These are phyloP conservation scores for Botrytis sinoallii DNA, from an alignment of 2,329 filamentous ascomycete genomes.

Conservation along the genomic window DNA sequence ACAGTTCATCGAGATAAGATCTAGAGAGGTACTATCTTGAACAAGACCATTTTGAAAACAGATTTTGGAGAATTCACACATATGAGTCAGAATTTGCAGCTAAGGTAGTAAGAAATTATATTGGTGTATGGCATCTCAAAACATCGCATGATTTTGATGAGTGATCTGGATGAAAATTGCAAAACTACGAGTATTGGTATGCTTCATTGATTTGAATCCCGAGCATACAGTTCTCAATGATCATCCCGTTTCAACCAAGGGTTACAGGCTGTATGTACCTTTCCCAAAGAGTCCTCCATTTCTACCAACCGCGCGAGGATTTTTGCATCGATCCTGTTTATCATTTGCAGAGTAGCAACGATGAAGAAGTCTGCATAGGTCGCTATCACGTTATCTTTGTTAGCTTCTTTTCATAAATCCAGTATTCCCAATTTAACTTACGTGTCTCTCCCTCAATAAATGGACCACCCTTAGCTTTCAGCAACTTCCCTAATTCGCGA, in stretches of 20 bases:
- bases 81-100: background rate
- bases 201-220: background rate
- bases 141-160: background rate
- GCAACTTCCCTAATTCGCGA: slow-evolving; percentile 38
- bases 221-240: slow-evolving; percentile 20
- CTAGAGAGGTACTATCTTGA: too few relatives aligned
- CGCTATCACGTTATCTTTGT: slow-evolving; percentile 29
- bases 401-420: background rate
- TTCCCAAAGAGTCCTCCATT: slow-evolving; percentile 28
- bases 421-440: slow-evolving; percentile 18
- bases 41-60: rapidly evolving
- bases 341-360: slow-evolving; percentile 47
- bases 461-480: slow-evolving; percentile 51
- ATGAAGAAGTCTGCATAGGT: slow-evolving; percentile 59
- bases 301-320: slow-evolving; percentile 41
- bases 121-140: background rate
- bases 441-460: slow-evolving; percentile 56
- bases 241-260: slow-evolving; percentile 32
- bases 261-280: slow-evolving; percentile 26
- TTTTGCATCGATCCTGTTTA: slow-evolving; percentile 40
- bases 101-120: background rate
- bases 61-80: too few relatives aligned
- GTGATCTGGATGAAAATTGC: background rate
- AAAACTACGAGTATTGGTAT: background rate
- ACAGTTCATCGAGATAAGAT: background rate